Base-by-base conservation (phyloP, 371 early-diverging fungal species). In the Apophysomyces trapeziformis region DNA sequence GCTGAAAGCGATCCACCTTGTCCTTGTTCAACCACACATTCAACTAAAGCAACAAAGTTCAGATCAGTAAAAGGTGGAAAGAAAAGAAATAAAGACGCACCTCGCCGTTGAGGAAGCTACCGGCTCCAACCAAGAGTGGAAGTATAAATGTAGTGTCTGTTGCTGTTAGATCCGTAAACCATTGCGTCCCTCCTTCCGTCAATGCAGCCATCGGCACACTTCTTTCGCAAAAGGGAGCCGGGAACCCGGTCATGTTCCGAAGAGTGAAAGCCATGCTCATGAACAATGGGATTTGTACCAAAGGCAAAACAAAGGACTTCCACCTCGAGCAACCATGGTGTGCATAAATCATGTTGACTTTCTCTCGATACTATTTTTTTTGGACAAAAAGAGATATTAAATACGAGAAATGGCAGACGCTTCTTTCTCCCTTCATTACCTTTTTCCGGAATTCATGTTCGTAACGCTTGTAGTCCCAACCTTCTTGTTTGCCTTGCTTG, bases 231-330 rank as follows among this genome's bases (percentile, higher is more conserved):
- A 50, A 50, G 0, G 90, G 89, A 35, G 87, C 65, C 0, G 90
- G 90, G 57, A 77, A 80, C 1, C 85, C 90, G 3, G 85, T 77
- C 84, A 94, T 81, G 44, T 87, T 80, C 38, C 93, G 73, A 41
- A 94, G 66, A 0, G 92, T 85, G 18, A 92, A 69, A 0, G 93
- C 88, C 85, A 89, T 85, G 59, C 84, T 75, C 12, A 93, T 69
- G 68, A 92, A 94, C 1, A 94, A 70, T 0, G 95, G 93, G 7
- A 93, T 87, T 65, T 94, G 95, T 0, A 89, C 79, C 77, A 82
- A 89, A 0, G 92, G 93, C 26, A 92, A 66, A 26, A 89, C 8
- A 39, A 92, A 79, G 9, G 89, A 78, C 58, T 87, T 82, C 50
- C 87, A 75, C 0, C 93, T 91, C 7, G 79, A 69, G 68, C 91